Evolutionary conservation across 306 rosid species (phyloP).

Genomic region (Cucurbita ficifolia): DNA sequence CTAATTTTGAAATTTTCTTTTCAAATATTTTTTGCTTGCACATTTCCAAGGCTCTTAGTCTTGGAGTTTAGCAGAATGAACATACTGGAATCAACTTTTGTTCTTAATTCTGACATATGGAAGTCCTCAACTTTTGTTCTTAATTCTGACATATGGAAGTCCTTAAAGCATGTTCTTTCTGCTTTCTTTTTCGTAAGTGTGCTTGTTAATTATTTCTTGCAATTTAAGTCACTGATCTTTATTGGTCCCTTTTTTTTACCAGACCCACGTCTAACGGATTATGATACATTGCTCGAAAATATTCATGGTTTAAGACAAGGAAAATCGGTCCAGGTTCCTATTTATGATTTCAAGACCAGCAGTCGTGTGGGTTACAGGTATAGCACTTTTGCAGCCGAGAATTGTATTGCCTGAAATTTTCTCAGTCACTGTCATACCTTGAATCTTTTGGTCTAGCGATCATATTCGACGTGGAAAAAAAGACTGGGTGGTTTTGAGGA

Average conservation of each 20-base stretch:
- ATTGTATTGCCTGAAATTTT: background rate
- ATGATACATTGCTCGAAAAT: slow-evolving; percentile 76
- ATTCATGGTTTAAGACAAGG: slow-evolving; percentile 76
- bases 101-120: background rate
- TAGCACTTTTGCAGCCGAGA: background rate
- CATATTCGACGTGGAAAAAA: background rate
- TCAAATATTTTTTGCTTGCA: background rate
- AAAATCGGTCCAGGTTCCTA: slow-evolving; percentile 71
- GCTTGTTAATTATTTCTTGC: background rate
- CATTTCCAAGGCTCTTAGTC: background rate
- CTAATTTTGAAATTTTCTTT: background rate
- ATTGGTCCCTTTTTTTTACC: slow-evolving; percentile 28
- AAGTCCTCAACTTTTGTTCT: background rate
- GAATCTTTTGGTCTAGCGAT: background rate
- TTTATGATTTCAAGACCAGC: slow-evolving; percentile 94
- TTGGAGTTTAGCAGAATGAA: background rate
- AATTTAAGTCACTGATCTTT: slow-evolving; percentile 13
- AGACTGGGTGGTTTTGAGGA: background rate
- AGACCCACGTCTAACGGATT: slow-evolving; percentile 98
- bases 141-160: background rate
- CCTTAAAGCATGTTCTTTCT: background rate
- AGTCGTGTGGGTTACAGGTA: slow-evolving; percentile 83
- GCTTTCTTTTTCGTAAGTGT: background rate
- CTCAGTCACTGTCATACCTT: background rate
- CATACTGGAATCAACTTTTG: background rate